Evolutionary conservation across 768 basidiomycete species (phyloP), one percentile per base, ranked within the genome.

Genomic region (Collybiopsis luxurians): DNA sequence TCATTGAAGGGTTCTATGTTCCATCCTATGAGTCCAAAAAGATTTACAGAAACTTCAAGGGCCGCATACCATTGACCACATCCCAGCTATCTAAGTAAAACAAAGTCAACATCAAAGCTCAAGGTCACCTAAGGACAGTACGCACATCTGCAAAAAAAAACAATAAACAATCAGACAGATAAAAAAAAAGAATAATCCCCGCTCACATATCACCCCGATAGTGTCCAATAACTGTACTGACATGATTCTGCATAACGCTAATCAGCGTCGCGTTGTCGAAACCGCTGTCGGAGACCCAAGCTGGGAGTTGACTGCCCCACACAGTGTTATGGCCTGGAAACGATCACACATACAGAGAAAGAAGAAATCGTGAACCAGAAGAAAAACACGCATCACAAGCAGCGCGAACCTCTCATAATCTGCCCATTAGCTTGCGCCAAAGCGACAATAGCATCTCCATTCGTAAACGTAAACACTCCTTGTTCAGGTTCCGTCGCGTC

Each of bases 241-340:
- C 77, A 61, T 85, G 83, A 27, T 69, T 78, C 56, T 75, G 63
- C 40, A 85, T 68, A 54, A 82, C 77, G 38, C 70, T 72, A 11
- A 71, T 70, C 26, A 81, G 67, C 4, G 74, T 73, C 0, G 68
- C 69, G 17, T 74, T 74, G 55, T 74, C 72, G 63, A 78, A 81
- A 45, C 66, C 67, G 11, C 75, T 76, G 38, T 70, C 63, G 1
- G 75, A 67, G 2, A 83, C 79, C 80, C 80, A 82, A 66, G 64
- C 68, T 9, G 80, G 78, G 4, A 83, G 73, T 64, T 84, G 81
- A 53, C 71, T 78, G 64, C 83, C 68, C 79, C 79, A 81, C 30
- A 80, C 78, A 30, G 73, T 77, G 58, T 73, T 79, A 58, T 79
- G 74, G 12, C 79, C 75, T 76, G 27, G 13, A 23, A 28, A 40